These are phyloP conservation scores for Cystofilobasidium ferigula DNA, from an alignment of 768 basidiomycete genomes.

Conservation along the genomic window DNA sequence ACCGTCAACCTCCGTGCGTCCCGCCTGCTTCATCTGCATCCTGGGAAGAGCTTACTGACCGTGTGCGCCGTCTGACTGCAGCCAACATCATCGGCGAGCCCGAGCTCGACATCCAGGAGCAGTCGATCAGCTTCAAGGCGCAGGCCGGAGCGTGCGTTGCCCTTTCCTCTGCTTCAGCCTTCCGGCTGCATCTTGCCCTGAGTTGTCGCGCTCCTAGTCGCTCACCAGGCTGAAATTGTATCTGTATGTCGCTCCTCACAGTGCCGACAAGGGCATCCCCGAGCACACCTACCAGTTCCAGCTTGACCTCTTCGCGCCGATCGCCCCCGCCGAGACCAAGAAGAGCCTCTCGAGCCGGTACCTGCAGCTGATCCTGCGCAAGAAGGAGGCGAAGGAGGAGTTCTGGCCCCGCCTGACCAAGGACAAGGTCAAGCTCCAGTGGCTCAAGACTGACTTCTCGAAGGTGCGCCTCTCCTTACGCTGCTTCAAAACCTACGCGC, in stretches of 20 bases:
- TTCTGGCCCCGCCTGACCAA: conserved; percentile 92
- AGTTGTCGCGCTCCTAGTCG: too few relatives aligned
- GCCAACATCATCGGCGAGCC: conserved; percentile 34
- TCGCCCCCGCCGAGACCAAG: conserved; percentile 40
- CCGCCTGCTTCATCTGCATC: too few relatives aligned
- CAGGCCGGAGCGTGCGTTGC: conserved; percentile 36
- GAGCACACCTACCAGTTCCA: conserved; percentile 62
- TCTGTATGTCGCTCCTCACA: conserved; percentile 21
- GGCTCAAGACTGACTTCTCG: conserved; percentile 85
- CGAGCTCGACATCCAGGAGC: conserved; percentile 35
- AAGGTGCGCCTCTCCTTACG: conserved; percentile 41
- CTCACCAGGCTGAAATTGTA: too few relatives aligned
- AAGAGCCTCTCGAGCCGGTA: conserved; percentile 57
- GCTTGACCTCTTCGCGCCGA: conserved; percentile 54
- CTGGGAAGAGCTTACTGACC: not conserved
- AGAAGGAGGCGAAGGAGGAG: conserved; percentile 62
- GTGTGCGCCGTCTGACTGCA: not conserved
- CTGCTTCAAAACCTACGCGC: too few relatives aligned
- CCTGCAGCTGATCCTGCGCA: conserved; percentile 59
- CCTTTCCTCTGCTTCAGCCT: not conserved
- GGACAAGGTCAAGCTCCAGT: conserved; percentile 65
- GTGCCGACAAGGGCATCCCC: conserved; percentile 40
- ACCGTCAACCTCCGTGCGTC: conserved; percentile 24
- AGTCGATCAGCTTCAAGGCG: conserved; percentile 39
- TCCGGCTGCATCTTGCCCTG: too few relatives aligned